phyloP scores from a whole-genome alignment of 345 rosid genomes.

The Cochlearia excelsa region DNA sequence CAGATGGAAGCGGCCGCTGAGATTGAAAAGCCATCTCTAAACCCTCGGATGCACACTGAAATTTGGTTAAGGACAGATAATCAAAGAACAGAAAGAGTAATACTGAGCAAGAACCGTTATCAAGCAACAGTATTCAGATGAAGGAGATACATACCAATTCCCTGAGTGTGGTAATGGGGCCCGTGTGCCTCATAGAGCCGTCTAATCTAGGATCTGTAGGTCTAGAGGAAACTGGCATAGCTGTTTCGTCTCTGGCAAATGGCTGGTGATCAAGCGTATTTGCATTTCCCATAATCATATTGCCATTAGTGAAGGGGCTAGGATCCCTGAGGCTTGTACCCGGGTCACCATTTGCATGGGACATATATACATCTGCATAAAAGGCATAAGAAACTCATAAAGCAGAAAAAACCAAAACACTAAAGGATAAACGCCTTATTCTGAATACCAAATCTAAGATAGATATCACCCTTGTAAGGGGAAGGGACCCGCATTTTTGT shows the following conservation, averaged over 20 bases:
- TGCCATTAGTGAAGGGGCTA: slow-evolving; percentile 50
- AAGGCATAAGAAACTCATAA: slow-evolving; percentile 1
- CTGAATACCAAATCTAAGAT: slow-evolving; percentile 5
- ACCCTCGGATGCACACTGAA: slow-evolving; percentile 83
- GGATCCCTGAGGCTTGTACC: slow-evolving; percentile 55
- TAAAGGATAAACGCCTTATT: background rate
- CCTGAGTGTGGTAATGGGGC: slow-evolving; percentile 74
- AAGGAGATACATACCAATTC: slow-evolving; percentile 63
- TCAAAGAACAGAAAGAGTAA: slow-evolving; percentile 21
- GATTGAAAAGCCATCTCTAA: slow-evolving; percentile 57
- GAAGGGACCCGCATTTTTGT: slow-evolving; percentile 12
- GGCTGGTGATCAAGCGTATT: slow-evolving; percentile 49
- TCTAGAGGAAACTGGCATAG: slow-evolving; percentile 56
- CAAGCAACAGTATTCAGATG: background rate
- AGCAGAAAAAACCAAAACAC: background rate
- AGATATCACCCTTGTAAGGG: slow-evolving; percentile 16
- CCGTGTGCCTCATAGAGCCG: slow-evolving; percentile 50
- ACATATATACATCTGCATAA: slow-evolving; percentile 64
- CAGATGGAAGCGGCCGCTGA: slow-evolving; percentile 50
- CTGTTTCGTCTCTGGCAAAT: slow-evolving; percentile 55
- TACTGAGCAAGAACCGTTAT: slow-evolving; percentile 11
- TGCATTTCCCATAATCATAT: slow-evolving; percentile 49
- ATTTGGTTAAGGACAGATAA: slow-evolving; percentile 16
- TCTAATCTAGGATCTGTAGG: slow-evolving; percentile 65
- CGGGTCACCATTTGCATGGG: slow-evolving; percentile 51